phyloP scores from a whole-genome alignment of 176 grass and related monocot genomes.

The Hsuehochloa calcarea region DNA sequence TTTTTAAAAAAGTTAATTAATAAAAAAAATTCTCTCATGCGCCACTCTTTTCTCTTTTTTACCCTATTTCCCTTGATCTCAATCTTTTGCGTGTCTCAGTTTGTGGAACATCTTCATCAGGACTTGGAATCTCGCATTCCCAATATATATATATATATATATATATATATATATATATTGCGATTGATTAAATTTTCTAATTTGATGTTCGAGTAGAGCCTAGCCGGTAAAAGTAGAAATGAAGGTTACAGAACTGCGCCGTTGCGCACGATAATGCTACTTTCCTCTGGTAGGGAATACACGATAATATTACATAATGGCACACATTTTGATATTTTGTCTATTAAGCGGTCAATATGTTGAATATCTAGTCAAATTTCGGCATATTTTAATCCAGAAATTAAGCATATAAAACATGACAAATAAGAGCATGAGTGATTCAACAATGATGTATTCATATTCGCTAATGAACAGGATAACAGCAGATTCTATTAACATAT shows the following conservation, averaged over 20 bases:
- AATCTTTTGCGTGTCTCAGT: conserved; percentile 41
- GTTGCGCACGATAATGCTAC: conserved; percentile 27
- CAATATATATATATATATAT: background rate
- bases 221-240: background rate
- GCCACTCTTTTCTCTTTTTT: background rate
- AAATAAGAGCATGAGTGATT: no score
- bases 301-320: background rate
- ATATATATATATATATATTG: background rate
- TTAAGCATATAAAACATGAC: no score
- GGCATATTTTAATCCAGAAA: no score
- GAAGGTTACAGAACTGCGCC: conserved; percentile 15
- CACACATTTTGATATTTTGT: conserved; percentile 18
- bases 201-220: conserved; percentile 7
- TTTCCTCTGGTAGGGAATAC: conserved; percentile 2
- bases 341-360: background rate
- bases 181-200: background rate
- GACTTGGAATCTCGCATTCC: conserved; percentile 6
- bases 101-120: conserved; percentile 18
- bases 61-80: background rate
- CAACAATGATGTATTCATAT: no score
- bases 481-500: no score
- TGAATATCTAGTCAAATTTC: no score
- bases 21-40: no score
- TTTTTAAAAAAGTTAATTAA: no score
- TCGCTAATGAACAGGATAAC: no score